Base-by-base conservation (phyloP, 192 early-diverging fungal species). In the Linnemannia elongata region DNA sequence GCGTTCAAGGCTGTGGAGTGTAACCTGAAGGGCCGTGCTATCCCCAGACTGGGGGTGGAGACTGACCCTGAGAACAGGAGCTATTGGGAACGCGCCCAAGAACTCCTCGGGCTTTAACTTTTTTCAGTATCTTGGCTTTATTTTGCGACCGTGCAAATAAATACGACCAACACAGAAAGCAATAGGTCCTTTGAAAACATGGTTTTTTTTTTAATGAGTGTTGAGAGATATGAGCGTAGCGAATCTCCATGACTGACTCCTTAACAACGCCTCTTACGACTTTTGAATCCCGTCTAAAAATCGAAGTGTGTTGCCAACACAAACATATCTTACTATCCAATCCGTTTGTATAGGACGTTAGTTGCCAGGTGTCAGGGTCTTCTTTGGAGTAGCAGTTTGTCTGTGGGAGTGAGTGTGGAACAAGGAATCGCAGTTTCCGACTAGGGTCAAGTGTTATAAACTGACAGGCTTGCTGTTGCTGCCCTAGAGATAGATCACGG, bases 1-100 rank as follows among this genome's bases (percentile, higher is more conserved):
- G 82, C 82, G 0, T 24, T 75, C 22, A 20, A 39, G 47, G 47
- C 24, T 35, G 70, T 82, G 6, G 81, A 76, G 20, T 42, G 44
- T 1, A 66, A 30, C 27, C 30, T 30, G 60, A 66, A 66, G 30
- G 60, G 60, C 4, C n/a, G 35, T 27, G 27, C 30, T 4, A 13
- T 66, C 60, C 60, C 60, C 12, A 66, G 60, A 33, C 30, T 66
- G 60, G 60, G 60, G 3, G 27, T 12, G 3, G 60, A 66, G 2
- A 13, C 10, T 33, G 30, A 66, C 15, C 30, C 60, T 1, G 60
- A 66, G 10, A 33, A 66, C 60, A 30, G n/a, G 30, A 66, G 60
- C 30, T 66, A 66, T 33, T 66, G 60, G 60, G 60, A 27, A 12
- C 60, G 60, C 2, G 60, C 60, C 9, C 60, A 30, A 15, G 8